A percentile compares a stretch with the other conserved stretches of the same genome.
Conservation (phyloP, 305 asterid genomes). For the Solanum hybrid region DNA sequence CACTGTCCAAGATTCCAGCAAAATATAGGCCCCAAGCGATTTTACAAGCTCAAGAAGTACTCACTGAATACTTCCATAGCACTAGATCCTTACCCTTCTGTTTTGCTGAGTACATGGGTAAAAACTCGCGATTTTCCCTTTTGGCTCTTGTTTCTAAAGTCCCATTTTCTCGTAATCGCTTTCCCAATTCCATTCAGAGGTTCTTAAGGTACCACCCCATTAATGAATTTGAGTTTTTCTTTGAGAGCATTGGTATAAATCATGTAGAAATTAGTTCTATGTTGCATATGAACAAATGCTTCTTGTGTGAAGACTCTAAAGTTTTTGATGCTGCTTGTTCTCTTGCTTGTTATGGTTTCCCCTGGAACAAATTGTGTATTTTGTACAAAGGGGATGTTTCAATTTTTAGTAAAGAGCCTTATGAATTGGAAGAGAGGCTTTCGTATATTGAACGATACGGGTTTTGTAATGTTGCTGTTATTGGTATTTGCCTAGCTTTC, state of each 20-base stretch:
- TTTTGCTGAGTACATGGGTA: constrained; percentile 48
- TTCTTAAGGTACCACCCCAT: constrained; percentile 69
- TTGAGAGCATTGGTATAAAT: constrained; percentile 54
- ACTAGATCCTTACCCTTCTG: constrained; percentile 43
- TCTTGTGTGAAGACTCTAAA: constrained; percentile 36
- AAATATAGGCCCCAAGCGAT: constrained; percentile 33
- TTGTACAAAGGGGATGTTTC: constrained; percentile 26
- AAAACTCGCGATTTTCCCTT: constrained; percentile 37
- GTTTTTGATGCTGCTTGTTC: constrained; percentile 42
- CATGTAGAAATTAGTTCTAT: constrained; percentile 6
- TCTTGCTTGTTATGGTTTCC: constrained; percentile 50
- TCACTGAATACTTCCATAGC: constrained; percentile 22
- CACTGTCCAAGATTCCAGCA: constrained; percentile 42
- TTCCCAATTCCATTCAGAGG: constrained; percentile 26
- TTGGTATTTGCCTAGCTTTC: constrained; percentile 51
- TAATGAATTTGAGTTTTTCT: constrained; percentile 56
- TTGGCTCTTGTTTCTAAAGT: constrained; percentile 27
- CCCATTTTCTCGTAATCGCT: constrained; percentile 26
- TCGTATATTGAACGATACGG: constrained; percentile 32
- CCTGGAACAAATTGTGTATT: constrained; percentile 51
- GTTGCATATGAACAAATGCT: constrained; percentile 27
- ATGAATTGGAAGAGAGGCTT: constrained; percentile 21
- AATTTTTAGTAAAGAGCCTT: constrained; percentile 17
- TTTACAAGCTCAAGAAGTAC: constrained; percentile 10
- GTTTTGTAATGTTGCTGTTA: constrained; percentile 25